Evolutionary conservation across 495 filamentous ascomycete species (phyloP).

Genomic region (Aspergillus sclerotiicarbonarius): DNA sequence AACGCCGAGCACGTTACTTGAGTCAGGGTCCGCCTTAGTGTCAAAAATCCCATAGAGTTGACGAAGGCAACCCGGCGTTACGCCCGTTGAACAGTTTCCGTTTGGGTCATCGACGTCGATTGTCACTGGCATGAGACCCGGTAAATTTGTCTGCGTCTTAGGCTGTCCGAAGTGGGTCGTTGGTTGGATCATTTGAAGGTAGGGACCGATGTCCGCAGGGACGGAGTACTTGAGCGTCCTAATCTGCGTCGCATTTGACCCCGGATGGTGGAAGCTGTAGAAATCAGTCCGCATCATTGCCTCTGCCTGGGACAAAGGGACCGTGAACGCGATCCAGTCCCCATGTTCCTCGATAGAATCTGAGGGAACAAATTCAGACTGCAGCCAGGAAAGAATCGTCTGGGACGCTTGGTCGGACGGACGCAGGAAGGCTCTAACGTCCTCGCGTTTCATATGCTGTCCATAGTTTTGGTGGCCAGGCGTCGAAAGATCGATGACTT

Average conservation of each 20-base stretch:
- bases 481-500: constrained; percentile 60
- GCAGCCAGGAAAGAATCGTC: constrained; percentile 50
- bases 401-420: constrained; percentile 42
- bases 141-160: constrained; percentile 20
- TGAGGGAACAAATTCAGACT: constrained; percentile 41
- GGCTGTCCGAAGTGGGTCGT: constrained; percentile 53
- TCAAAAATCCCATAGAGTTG: constrained; percentile 58
- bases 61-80: constrained; percentile 60
- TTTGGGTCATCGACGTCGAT: constrained; percentile 25
- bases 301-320: constrained; percentile 51
- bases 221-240: constrained; percentile 60
- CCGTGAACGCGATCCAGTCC: constrained; percentile 57
- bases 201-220: constrained; percentile 44
- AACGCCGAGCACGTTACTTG: constrained; percentile 57
- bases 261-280: constrained; percentile 44
- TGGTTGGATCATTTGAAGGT: constrained; percentile 54
- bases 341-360: constrained; percentile 44
- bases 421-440: constrained; percentile 49
- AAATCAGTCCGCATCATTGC: constrained; percentile 55
- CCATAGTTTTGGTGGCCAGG: constrained; percentile 62
- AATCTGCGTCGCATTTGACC: constrained; percentile 35
- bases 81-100: constrained; percentile 43
- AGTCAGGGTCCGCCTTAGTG: constrained; percentile 33
- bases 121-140: constrained; percentile 25
- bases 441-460: constrained; percentile 58